phyloP scores from a whole-genome alignment of 2,329 filamentous ascomycete species.

The Cryphonectria radicalis region DNA sequence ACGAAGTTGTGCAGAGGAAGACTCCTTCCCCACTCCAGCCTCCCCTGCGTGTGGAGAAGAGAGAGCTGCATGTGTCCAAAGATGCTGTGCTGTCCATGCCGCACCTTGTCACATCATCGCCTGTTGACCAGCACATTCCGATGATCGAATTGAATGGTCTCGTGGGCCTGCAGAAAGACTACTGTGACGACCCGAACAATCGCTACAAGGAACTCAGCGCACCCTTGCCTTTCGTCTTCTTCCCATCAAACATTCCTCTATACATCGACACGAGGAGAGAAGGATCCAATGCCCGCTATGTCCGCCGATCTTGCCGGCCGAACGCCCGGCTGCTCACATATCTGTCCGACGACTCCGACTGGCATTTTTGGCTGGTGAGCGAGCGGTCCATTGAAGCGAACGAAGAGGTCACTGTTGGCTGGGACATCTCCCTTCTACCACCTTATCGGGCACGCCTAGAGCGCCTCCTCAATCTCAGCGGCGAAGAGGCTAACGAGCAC shows the following conservation, averaged over 20 bases:
- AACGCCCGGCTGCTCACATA: conserved; percentile 90
- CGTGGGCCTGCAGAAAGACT: conserved; percentile 74
- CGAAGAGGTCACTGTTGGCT: conserved; percentile 67
- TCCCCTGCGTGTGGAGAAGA: conserved; percentile 56
- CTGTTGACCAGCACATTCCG: conserved; percentile 61
- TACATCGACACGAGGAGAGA: conserved; percentile 92
- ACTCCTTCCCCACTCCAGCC: conserved; percentile 41
- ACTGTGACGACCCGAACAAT: conserved; percentile 68
- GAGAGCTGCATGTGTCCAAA: conserved; percentile 48
- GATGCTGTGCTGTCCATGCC: conserved; percentile 72
- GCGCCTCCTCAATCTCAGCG: conserved; percentile 63
- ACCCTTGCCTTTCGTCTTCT: conserved; percentile 77
- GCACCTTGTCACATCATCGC: conserved; percentile 56
- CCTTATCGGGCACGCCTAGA: conserved; percentile 58
- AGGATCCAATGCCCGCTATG: conserved; percentile 83
- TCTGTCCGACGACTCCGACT: conserved; percentile 76
- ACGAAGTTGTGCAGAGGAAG: conserved; percentile 68
- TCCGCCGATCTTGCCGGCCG: conserved; percentile 88
- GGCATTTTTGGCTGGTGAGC: conserved; percentile 92
- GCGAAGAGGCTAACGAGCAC: conserved; percentile 57
- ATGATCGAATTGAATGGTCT: conserved; percentile 77
- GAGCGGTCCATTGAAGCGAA: conserved; percentile 71
- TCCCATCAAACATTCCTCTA: conserved; percentile 85
- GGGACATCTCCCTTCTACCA: conserved; percentile 69
- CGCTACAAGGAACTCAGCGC: conserved; percentile 69